Evolutionary conservation across 2,329 filamentous ascomycete species (phyloP), one percentile per base, ranked within the genome.

Genomic region (Botrytis elliptica): DNA sequence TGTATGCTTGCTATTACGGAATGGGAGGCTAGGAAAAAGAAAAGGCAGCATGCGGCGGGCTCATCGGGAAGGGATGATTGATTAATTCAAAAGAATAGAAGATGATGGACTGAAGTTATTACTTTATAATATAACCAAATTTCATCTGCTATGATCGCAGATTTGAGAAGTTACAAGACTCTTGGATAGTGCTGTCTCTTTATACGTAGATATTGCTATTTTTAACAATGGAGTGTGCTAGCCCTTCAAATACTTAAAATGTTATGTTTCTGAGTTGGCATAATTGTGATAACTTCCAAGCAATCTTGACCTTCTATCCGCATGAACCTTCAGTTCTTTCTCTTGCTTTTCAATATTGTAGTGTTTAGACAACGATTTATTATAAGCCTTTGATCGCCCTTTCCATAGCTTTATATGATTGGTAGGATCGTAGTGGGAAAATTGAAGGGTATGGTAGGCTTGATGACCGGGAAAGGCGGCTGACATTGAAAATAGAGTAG

Each of bases 1-100:
- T 72, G 70, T 57, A 66, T 55, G 60, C 46, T 66, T 40, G 70
- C 62, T 22, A 72, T 72, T 33, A 65, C 44, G 38, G 70, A 72
- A 36, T 72, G 70, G 70, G 70, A 72, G 60, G 46, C 20, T 10
- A 67, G 10, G 49, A 57, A 67, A 38, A n/a, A 57, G 38, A 67
- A 38, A n/a, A 57, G 38, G n/a, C 46, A 22, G 46, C 0, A 22
- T 7, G 16, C 20, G 4, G n/a, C 36, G 44, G 10, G 16, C 38
- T 4, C 22, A 25, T 22, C 16, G 20, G 46, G 44, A 57, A n/a
- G 29, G 36, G 9, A 4, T 33, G 44, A 46, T 25, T 57, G 22
- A 20, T 22, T n/a, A 38, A 25, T 7, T 9, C 33, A 66, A n/a
- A n/a, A 44, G 25, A 44, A 18, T 10, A 33, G n/a, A 33, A 18